phyloP scores from a whole-genome alignment of 2,329 filamentous ascomycete species.

The Aciculosporium take region DNA sequence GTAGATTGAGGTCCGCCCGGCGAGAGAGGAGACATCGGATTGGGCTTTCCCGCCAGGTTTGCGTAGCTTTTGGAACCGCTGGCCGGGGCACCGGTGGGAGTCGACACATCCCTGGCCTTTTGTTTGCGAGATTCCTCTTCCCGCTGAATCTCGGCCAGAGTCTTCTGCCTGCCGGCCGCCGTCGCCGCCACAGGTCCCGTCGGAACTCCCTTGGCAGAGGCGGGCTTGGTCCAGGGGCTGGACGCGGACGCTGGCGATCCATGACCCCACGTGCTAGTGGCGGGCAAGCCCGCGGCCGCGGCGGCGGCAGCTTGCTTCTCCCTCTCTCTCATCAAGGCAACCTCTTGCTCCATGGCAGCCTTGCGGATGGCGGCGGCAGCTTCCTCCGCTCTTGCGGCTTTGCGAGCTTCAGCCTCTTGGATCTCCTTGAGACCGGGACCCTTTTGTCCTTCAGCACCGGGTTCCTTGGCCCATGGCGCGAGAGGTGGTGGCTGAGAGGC shows the following conservation, averaged over 20 bases:
- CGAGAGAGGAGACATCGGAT: slow-evolving; percentile 8
- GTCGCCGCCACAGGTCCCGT: slow-evolving; percentile 11
- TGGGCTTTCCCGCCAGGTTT: slow-evolving; percentile 73
- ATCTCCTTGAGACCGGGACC: slow-evolving; percentile 93
- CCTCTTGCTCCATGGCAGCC: slow-evolving; percentile 66
- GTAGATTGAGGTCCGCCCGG: slow-evolving; percentile 19
- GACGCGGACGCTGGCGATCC: slow-evolving; percentile 54
- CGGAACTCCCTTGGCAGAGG: slow-evolving; percentile 26
- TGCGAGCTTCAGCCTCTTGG: slow-evolving; percentile 86
- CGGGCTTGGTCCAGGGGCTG: slow-evolving; percentile 55
- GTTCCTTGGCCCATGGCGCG: slow-evolving; percentile 90
- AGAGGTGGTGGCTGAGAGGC: slow-evolving; percentile 50
- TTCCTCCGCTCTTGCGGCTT: slow-evolving; percentile 80
- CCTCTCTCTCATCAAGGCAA: slow-evolving; percentile 42
- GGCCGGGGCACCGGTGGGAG: slow-evolving; percentile 33
- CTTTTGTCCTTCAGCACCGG: slow-evolving; percentile 53
- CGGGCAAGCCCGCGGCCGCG: slow-evolving; percentile 66
- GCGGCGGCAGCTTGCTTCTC: slow-evolving; percentile 37
- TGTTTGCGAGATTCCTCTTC: slow-evolving; percentile 78
- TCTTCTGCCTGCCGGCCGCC: slow-evolving; percentile 54
- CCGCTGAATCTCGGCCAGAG: slow-evolving; percentile 86
- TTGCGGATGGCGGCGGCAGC: slow-evolving; percentile 63
- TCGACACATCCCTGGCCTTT: slow-evolving; percentile 41
- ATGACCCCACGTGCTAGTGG: slow-evolving; percentile 79
- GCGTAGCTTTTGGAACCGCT: slow-evolving; percentile 75